Evolutionary conservation across 192 early-diverging fungal genomes (phyloP), one percentile per base, ranked within the genome.

Genomic region (Pilaira anomala): DNA sequence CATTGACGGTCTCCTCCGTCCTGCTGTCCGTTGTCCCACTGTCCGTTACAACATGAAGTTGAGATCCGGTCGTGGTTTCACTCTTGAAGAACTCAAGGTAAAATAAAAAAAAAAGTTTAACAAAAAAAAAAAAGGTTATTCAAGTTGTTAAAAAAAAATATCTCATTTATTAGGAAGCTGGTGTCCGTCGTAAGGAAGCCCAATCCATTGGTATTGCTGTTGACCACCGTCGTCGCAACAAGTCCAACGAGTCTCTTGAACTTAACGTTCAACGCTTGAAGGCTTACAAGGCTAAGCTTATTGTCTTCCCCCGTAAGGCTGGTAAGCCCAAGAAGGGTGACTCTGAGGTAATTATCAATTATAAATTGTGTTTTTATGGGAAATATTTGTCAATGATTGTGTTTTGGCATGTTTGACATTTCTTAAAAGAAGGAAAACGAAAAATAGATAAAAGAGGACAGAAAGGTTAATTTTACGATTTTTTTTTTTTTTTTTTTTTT

Each of bases 41-140:
- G 65, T 96, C 75, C 95, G 94, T 84, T 98, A 99, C 89, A 99
- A 99, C 92, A 88, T 80, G 78, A 97, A 97, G 88, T 82, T 98
- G 66, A 84, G 97, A 70, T 87, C 88, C 72, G 97, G 97, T 69
- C 91, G 94, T 78, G 97, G 97, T 55, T 99, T 99, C 86, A 96
- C 95, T 53, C 81, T 96, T 54, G 97, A 99, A 67, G 97, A 99
- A 84, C 87, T 99, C 66, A 96, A 98, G 92, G 91, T 91, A 78
- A 51, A 39, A 9, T 36, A n/a, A n/a, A 26, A 53, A 53, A 7
- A 40, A 8, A 40, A 40, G 5, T 40, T 8, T 40, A 5, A 40
- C 12, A 40, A 40, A 40, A 40, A 5, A 12, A 12, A 12, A 40
- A 40, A 40, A 12, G 12, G n/a, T 28, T 11, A 36, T 14, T 21